phyloP scores from a whole-genome alignment of 345 rosid genomes.

The Brassica carinata region DNA sequence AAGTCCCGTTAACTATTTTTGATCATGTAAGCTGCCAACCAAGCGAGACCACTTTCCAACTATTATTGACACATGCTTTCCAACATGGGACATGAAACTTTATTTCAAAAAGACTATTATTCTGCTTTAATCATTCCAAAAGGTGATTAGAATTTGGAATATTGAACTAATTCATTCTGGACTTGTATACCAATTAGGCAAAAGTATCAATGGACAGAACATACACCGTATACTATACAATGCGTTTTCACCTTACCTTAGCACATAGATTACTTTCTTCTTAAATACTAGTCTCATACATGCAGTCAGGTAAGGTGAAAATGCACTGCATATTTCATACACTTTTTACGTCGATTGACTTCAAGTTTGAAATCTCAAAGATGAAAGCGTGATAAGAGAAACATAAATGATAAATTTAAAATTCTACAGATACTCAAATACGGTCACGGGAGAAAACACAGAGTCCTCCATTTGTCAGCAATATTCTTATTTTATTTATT shows the following conservation, averaged over 20 bases:
- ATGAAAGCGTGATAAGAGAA: neutral
- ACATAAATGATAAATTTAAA: conserved; percentile 19
- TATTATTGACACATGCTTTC: conserved; percentile 37
- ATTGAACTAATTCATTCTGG: conserved; percentile 7
- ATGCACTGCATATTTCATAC: no score
- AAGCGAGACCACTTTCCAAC: conserved; percentile 42
- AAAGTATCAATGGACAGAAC: no score
- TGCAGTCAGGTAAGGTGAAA: no score
- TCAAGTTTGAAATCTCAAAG: conserved; percentile 16
- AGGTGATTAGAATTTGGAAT: conserved; percentile 27
- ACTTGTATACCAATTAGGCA: neutral
- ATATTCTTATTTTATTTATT: neutral
- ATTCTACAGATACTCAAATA: neutral
- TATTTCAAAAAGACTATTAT: conserved; percentile 27
- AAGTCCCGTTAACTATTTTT: conserved; percentile 8
- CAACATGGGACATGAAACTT: conserved; percentile 38
- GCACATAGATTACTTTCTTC: no score
- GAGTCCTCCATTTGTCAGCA: conserved; percentile 22
- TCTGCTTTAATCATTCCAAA: conserved; percentile 26
- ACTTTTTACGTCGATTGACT: neutral
- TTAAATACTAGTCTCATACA: no score
- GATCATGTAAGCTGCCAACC: conserved; percentile 42
- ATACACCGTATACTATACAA: neutral
- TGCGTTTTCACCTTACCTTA: no score
- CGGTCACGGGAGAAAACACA: conserved; percentile 37